Evolutionary conservation across 2,329 filamentous ascomycete species (phyloP), one percentile per base, ranked within the genome.

Genomic region (Elsinoe arachidis): DNA sequence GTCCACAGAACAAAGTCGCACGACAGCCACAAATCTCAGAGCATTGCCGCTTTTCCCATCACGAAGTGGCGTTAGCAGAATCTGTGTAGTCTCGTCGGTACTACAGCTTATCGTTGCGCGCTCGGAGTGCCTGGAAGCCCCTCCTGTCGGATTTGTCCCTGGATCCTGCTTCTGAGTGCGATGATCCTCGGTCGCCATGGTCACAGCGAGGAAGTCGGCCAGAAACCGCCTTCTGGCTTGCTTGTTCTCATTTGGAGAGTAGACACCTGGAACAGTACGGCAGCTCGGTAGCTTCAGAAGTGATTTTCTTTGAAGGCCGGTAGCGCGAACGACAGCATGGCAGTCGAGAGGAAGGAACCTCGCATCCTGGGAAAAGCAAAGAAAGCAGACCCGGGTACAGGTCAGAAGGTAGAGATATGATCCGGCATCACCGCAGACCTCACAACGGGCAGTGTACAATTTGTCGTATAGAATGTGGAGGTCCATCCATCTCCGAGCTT

Each of bases 361-460:
- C 1, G 41, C 23, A 2, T 66, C 55, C n/a, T 56, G 51, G 33
- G 66, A 64, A 59, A 73, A 70, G 63, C 72, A 74, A 14, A 67
- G 60, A 58, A 67, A 73, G 63, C 73, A 76, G 51, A 75, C 70
- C 1, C 73, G 70, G 30, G 61, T 62, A 61, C 70, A 73, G 47
- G 65, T 68, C 41, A 75, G 63, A 17, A 74, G 66, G 60, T 74
- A 74, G 49, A 75, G 62, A 57, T 73, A 69, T 39, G 63, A 65
- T 34, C 69, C 72, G 58, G 74, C 73, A 14, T 65, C 61, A n/a
- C 64, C 64, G 63, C 73, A 75, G 7, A 35, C 59, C 43, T 64
- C 63, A 62, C 73, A 76, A 44, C 65, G 55, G 6, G 56, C 57
- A 7, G 63, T 68, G 46, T 56, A 67, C 17, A 76, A 63, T 11